Base-by-base conservation (phyloP, 495 filamentous ascomycete species). In the Hyaloscypha hepaticicola region DNA sequence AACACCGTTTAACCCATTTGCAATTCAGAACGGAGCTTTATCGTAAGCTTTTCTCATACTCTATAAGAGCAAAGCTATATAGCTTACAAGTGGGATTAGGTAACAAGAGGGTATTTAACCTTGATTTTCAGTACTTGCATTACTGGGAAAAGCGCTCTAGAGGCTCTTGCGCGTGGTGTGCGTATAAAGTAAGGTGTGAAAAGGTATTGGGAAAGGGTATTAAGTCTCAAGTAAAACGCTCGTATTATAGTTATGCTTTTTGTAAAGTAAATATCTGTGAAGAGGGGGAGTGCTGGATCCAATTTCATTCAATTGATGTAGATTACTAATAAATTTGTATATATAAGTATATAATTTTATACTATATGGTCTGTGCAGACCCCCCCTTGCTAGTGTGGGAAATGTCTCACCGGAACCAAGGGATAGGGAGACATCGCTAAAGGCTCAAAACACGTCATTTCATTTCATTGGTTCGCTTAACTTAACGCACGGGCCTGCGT, bases 291-390 rank as follows among this genome's bases (percentile, higher is more conserved):
- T 55, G 22, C 26, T 55, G 22, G 51, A 28, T 21, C 5, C 22
- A 24, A 25, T 55, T 26, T 28, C 22, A 55, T 55, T 55, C 22
- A 8, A 4, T 50, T 50, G 5, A 50, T 50, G 14, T 24, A 50
- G 22, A 50, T 50, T 50, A 50, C 16, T 50, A 55, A 28, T 55
- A 55, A 55, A 26, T 55, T 55, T 26, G 7, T 55, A 55, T 55
- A 33, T n/a, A n/a, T n/a, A n/a, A n/a, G n/a, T n/a, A n/a, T n/a
- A n/a, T n/a, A n/a, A n/a, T n/a, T n/a, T n/a, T n/a, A n/a, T n/a
- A n/a, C n/a, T n/a, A n/a, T n/a, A n/a, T n/a, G n/a, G n/a, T n/a
- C n/a, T n/a, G n/a, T n/a, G n/a, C n/a, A n/a, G n/a, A n/a, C n/a
- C n/a, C n/a, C n/a, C n/a, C n/a, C n/a, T n/a, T n/a, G n/a, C n/a